phyloP scores from a whole-genome alignment of 768 basidiomycete species.

The Suillus americanus region DNA sequence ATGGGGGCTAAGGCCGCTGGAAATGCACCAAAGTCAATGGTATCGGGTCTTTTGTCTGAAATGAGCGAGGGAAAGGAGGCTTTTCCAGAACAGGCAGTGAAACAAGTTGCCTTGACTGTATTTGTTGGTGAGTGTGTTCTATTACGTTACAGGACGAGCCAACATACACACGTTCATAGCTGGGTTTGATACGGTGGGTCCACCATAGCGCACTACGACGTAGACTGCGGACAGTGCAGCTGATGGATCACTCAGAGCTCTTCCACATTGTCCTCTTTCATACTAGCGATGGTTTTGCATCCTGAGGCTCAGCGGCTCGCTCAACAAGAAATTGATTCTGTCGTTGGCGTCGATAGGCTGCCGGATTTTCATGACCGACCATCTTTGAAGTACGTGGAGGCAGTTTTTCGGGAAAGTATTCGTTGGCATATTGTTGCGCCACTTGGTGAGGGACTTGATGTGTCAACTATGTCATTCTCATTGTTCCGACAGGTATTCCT shows the following conservation, averaged over 20 bases:
- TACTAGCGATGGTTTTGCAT: slow-evolving; percentile 31
- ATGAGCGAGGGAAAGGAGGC: slow-evolving; percentile 16
- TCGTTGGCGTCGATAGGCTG: slow-evolving; percentile 13
- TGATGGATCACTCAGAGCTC: slow-evolving; percentile 16
- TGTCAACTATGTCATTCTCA: not conserved
- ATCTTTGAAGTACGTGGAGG: slow-evolving; percentile 29
- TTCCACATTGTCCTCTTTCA: slow-evolving; percentile 22
- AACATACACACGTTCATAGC: slow-evolving; percentile 13
- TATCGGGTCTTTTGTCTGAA: slow-evolving; percentile 25
- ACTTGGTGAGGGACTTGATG: slow-evolving; percentile 20
- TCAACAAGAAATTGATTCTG: slow-evolving; percentile 29
- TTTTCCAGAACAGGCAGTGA: slow-evolving; percentile 22
- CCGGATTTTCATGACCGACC: slow-evolving; percentile 28
- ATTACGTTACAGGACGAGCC: not conserved
- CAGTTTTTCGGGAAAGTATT: slow-evolving; percentile 30
- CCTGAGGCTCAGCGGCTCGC: slow-evolving; percentile 31
- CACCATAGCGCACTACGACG: not conserved
- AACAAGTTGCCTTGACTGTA: slow-evolving; percentile 28
- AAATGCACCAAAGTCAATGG: slow-evolving; percentile 26
- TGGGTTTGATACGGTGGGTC: slow-evolving; percentile 27
- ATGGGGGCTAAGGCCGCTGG: slow-evolving; percentile 20
- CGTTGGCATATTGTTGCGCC: slow-evolving; percentile 33
- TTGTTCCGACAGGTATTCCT: slow-evolving; percentile 21
- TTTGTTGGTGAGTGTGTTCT: slow-evolving; percentile 26
- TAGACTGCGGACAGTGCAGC: not conserved